Base-by-base conservation (phyloP, 768 basidiomycete species). In the Dioszegia aurantiaca region DNA sequence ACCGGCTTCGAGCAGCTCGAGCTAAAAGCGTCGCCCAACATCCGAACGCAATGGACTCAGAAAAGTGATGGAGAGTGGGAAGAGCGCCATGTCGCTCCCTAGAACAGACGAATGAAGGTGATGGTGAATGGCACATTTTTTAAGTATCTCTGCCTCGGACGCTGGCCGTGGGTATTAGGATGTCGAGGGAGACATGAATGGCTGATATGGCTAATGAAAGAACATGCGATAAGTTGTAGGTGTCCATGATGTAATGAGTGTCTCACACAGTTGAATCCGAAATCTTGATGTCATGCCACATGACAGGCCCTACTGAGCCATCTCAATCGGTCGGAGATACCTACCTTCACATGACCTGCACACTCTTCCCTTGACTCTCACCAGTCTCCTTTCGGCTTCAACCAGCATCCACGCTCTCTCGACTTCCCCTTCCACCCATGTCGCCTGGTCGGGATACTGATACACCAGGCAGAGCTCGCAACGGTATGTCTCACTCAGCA, bases 21-120 rank as follows among this genome's bases (percentile, higher is more conserved):
- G 46, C 67, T 76, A 33, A 74, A 73, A 44, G 59, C 63, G 12
- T 58, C 64, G 14, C 75, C 75, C 4, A 76, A 76, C 55, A 54
- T 56, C 27, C 46, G 71, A 12, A 70, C 67, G 0, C 72, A 70
- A 19, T 76, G 69, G 69, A 66, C 33, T 2, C 59, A 52, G 43
- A 46, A 67, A 45, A 36, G n/a, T 17, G 63, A 67, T 36, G 69
- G 65, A 3, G 36, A 53, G 26, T 73, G 71, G 71, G 56, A 68
- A 21, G 59, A 68, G 60, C 39, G 31, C 31, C 49, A 63, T n/a
- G 70, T 72, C 11, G 64, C 67, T 5, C 69, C 69, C 27, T 71
- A 56, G 53, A 26, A 27, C 17, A 21, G 1, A 19, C 33, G 19
- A 8, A 41, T 21, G 12, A 8, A 6, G 17, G 10, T 10, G 40